phyloP scores from a whole-genome alignment of 306 rosid genomes.

The Lathyrus sativus region DNA sequence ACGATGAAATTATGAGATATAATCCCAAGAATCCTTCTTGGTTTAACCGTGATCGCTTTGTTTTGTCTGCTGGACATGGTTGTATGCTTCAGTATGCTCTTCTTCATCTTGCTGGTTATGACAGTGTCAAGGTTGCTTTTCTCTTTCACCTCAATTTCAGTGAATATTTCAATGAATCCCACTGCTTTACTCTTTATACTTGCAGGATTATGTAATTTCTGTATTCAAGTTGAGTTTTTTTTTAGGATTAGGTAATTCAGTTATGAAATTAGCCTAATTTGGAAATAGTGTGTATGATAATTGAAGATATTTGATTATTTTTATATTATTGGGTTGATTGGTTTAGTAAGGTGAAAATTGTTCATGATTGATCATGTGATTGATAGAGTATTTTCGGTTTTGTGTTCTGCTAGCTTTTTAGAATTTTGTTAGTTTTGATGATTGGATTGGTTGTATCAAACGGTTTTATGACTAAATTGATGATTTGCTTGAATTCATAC shows the following conservation, averaged over 20 bases:
- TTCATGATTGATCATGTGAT: neutral
- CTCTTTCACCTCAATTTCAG: neutral
- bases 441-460: neutral
- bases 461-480: neutral
- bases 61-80: constrained; percentile 95
- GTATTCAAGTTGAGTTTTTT: too few relatives aligned
- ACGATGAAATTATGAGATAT: constrained; percentile 91
- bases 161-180: neutral
- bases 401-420: neutral
- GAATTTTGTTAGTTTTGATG: neutral
- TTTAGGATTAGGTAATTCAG: too few relatives aligned
- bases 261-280: neutral
- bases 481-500: neutral
- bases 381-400: neutral
- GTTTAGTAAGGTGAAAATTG: constrained; percentile 5
- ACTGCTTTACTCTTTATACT: neutral
- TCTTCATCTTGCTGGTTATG: constrained; percentile 95
- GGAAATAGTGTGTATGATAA: neutral
- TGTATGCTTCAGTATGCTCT: constrained; percentile 99
- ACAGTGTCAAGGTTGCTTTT: constrained; percentile 52
- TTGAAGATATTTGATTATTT: neutral
- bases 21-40: constrained; percentile 90
- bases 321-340: neutral
- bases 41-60: constrained; percentile 94
- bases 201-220: neutral